Conservation (phyloP, 2,329 filamentous ascomycete genomes). For the Sporothrix protearum region DNA sequence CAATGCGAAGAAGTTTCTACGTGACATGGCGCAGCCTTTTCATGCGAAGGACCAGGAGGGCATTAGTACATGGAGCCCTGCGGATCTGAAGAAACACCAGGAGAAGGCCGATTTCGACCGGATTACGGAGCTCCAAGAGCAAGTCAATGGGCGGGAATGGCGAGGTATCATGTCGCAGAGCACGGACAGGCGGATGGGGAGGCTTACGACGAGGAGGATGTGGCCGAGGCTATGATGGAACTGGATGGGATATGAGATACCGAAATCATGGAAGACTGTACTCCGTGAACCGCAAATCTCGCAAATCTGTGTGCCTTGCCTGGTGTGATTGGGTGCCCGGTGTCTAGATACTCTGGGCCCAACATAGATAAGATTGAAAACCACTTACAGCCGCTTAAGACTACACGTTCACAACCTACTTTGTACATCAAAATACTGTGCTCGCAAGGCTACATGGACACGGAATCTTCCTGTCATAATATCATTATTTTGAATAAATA, state of each 20-base stretch:
- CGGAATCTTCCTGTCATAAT: neutral
- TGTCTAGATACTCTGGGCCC: too few relatives aligned
- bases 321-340: too few relatives aligned
- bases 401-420: too few relatives aligned
- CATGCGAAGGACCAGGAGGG: slow-evolving; percentile 79
- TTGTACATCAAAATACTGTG: too few relatives aligned
- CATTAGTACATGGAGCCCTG: slow-evolving; percentile 70
- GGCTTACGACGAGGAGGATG: slow-evolving; percentile 45
- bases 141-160: slow-evolving; percentile 31
- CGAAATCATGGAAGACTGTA: too few relatives aligned
- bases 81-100: slow-evolving; percentile 57
- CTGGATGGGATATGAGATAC: slow-evolving; percentile 27
- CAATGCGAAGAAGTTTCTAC: slow-evolving; percentile 81
- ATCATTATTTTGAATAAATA: neutral
- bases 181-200: slow-evolving; percentile 26
- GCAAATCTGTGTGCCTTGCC: neutral
- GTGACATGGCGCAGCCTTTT: slow-evolving; percentile 90
- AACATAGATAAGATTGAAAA: too few relatives aligned
- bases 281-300: neutral
- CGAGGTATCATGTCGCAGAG: slow-evolving; percentile 31
- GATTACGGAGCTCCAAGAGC: slow-evolving; percentile 59
- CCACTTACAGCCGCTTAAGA: too few relatives aligned
- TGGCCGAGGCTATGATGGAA: slow-evolving; percentile 46
- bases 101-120: slow-evolving; percentile 67
- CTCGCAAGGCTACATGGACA: neutral